Percentiles rank a stretch among this genome's conserved stretches.
These are phyloP conservation scores for Metarhizium sp. DNA, from an alignment of 2,329 filamentous ascomycete genomes.

Conservation along the genomic window DNA sequence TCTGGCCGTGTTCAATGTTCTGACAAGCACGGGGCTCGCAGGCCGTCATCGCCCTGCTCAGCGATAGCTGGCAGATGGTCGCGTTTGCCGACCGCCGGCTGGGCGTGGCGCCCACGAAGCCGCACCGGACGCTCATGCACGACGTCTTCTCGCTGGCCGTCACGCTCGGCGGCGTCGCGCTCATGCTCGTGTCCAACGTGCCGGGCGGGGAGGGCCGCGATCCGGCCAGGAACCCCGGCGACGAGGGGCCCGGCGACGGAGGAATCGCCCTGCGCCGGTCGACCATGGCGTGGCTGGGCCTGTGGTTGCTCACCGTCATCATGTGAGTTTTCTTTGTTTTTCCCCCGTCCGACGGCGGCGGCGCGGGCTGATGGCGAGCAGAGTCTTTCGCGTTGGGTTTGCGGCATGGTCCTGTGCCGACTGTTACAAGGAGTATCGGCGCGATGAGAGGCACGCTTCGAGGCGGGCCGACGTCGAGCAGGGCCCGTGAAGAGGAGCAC, in stretches of 20 bases:
- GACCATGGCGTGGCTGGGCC: neutral
- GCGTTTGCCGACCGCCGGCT: conserved; percentile 17
- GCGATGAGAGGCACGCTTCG: neutral
- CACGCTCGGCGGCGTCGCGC: conserved; percentile 23
- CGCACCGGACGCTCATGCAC: conserved; percentile 20
- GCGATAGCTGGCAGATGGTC: conserved; percentile 27
- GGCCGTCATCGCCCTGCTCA: conserved; percentile 21
- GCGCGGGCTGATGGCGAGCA: neutral
- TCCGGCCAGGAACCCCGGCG: neutral
- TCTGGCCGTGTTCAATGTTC: no score
- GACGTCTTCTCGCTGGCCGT: conserved; percentile 24
- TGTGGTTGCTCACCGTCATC: conserved; percentile 15
- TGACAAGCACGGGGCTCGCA: neutral
- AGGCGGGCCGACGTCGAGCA: neutral
- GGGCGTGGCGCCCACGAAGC: conserved; percentile 16
- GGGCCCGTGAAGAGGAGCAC: neutral
- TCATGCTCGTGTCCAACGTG: conserved; percentile 19
- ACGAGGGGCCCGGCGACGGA: conserved; percentile 7
- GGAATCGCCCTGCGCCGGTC: conserved; percentile 5
- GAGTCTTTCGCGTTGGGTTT: neutral
- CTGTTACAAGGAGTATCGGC: neutral
- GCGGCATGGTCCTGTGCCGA: neutral
- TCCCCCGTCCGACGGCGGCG: neutral
- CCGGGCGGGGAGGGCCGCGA: neutral
- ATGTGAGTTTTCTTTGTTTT: conserved; percentile 14